Conservation (phyloP, 108 stramenopile genomes). For the Skeletonema marinoi region DNA sequence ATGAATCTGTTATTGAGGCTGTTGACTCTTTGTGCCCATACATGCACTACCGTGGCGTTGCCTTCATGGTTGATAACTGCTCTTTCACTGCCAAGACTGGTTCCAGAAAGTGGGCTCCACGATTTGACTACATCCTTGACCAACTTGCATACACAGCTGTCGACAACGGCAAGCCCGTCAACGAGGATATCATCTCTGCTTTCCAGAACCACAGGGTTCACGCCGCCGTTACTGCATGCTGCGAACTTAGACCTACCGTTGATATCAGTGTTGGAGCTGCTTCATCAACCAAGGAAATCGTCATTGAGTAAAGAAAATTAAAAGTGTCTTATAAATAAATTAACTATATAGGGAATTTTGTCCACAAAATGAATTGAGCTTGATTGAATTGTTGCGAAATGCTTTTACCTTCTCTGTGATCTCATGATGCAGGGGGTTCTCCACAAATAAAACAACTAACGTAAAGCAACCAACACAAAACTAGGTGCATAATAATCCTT, state of each 20-base stretch:
- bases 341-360: background rate
- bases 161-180: constrained; percentile 90
- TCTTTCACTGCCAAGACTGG: constrained; percentile 98
- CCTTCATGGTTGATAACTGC: constrained; percentile 99
- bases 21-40: constrained; percentile 98
- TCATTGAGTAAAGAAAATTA: constrained; percentile 75
- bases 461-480: no score
- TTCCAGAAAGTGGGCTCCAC: constrained; percentile 97
- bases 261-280: constrained; percentile 93
- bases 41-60: constrained; percentile 99
- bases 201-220: constrained; percentile 95
- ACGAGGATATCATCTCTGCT: constrained; percentile 82
- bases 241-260: constrained; percentile 94
- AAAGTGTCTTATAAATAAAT: background rate
- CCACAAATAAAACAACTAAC: no score
- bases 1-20: constrained; percentile 98
- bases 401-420: background rate
- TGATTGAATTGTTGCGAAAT: no score
- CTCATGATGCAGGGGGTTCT: no score
- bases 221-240: constrained; percentile 94
- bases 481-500: no score
- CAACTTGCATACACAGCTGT: constrained; percentile 97
- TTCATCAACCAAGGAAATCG: constrained; percentile 96
- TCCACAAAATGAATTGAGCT: background rate
- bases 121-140: constrained; percentile 99